A percentile compares a stretch with the other conserved stretches of the same genome.
Evolutionary conservation across 345 rosid genomes (phyloP).

Genomic region (Euphorbia pulcherrima): DNA sequence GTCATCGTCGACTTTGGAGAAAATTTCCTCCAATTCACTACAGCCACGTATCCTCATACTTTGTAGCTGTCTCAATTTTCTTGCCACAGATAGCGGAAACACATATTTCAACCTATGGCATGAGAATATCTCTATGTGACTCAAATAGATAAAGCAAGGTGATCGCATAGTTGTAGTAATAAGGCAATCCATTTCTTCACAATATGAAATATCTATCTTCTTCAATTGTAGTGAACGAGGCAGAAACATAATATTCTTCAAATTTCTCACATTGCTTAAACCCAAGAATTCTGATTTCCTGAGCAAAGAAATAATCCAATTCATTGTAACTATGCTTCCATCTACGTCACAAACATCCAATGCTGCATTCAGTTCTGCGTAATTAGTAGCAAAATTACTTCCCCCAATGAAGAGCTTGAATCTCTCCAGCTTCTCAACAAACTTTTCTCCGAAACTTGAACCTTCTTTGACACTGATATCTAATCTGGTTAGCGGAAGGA

Average conservation of each 20-base stretch:
- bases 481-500: neutral
- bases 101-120: neutral
- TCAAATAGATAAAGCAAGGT: neutral
- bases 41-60: neutral
- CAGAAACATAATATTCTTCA: neutral
- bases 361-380: neutral
- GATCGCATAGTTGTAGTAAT: neutral
- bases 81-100: neutral
- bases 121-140: neutral
- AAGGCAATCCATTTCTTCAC: neutral
- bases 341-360: too few species aligned
- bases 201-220: neutral
- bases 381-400: too few species aligned
- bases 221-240: neutral
- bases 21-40: neutral
- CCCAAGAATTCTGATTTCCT: neutral
- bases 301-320: neutral
- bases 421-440: neutral
- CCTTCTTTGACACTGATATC: slow-evolving; percentile 5
- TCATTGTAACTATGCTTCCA: neutral
- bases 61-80: neutral
- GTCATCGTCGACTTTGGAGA: neutral
- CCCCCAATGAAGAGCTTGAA: neutral
- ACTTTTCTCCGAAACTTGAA: slow-evolving; percentile 8
- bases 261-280: neutral